Evolutionary conservation across 768 basidiomycete species (phyloP).

Genomic region (Boletus eberwhitei): DNA sequence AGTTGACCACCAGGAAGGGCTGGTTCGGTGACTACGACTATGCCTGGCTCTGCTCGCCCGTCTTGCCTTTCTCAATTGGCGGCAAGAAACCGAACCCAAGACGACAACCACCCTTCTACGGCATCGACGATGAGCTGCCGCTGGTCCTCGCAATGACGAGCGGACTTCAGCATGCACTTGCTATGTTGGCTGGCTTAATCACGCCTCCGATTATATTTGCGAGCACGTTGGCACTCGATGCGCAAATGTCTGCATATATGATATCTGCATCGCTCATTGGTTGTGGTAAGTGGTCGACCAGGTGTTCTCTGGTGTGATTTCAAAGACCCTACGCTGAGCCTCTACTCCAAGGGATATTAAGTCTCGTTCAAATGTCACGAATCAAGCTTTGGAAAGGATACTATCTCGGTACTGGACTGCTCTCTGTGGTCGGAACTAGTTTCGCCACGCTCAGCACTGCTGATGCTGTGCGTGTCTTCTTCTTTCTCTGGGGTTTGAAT

Average conservation of each 20-base stretch:
- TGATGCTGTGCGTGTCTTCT: slow-evolving; percentile 45
- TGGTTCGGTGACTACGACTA: slow-evolving; percentile 89
- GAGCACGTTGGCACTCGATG: slow-evolving; percentile 55
- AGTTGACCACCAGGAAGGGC: slow-evolving; percentile 53
- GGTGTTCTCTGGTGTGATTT: neutral
- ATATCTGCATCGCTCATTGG: slow-evolving; percentile 78
- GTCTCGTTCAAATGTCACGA: slow-evolving; percentile 76
- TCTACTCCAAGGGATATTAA: slow-evolving; percentile 56
- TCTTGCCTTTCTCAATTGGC: slow-evolving; percentile 52
- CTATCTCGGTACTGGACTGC: slow-evolving; percentile 74
- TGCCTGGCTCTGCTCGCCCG: slow-evolving; percentile 66
- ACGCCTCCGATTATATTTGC: slow-evolving; percentile 83
- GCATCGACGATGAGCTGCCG: slow-evolving; percentile 68
- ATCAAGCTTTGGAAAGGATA: slow-evolving; percentile 58
- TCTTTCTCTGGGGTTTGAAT: neutral
- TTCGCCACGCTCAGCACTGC: slow-evolving; percentile 78
- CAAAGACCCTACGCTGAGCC: neutral
- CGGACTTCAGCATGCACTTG: slow-evolving; percentile 73
- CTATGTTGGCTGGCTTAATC: slow-evolving; percentile 81
- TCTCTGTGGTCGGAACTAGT: slow-evolving; percentile 79
- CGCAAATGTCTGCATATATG: slow-evolving; percentile 65
- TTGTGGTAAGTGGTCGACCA: slow-evolving; percentile 48
- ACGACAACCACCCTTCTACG: slow-evolving; percentile 67
- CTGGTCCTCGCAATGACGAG: slow-evolving; percentile 68
- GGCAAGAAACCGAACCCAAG: slow-evolving; percentile 26